Percentiles rank a stretch among this genome's conserved stretches.
phyloP scores from a whole-genome alignment of 148 eudicot species.

The Chenopodium album region DNA sequence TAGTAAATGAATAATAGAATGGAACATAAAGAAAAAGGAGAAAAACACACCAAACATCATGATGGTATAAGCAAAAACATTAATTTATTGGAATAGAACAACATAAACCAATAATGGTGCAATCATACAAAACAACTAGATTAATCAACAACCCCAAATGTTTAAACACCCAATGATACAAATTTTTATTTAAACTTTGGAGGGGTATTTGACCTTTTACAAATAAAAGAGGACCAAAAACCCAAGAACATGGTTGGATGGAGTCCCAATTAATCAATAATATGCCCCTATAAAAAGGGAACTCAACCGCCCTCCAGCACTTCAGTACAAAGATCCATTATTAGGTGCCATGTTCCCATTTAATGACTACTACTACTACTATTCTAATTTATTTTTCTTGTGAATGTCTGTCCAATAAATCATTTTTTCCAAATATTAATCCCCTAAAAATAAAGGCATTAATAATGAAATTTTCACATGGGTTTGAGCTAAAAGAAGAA shows the following conservation, averaged over 20 bases:
- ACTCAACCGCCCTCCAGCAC: slow-evolving; percentile 21
- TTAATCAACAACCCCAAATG: slow-evolving; percentile 11
- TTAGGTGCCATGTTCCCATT: slow-evolving; percentile 31
- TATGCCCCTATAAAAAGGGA: slow-evolving; percentile 15
- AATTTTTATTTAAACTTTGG: neutral
- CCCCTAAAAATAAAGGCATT: slow-evolving; percentile 4
- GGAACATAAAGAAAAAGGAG: neutral
- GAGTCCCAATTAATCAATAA: slow-evolving; percentile 2
- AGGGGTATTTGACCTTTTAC: slow-evolving; percentile 11
- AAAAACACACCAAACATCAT: slow-evolving; percentile 5
- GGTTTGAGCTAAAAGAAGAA: slow-evolving; percentile 12
- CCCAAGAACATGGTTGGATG: slow-evolving; percentile 1
- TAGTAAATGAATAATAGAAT: neutral
- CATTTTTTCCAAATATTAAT: neutral
- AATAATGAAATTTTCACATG: slow-evolving; percentile 26
- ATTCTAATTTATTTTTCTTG: slow-evolving; percentile 1
- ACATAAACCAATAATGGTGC: slow-evolving; percentile 11
- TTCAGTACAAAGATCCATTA: slow-evolving; percentile 29
- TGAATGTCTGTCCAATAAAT: slow-evolving; percentile 20
- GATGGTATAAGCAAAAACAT: slow-evolving; percentile 1
- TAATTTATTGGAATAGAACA: neutral
- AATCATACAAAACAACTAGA: slow-evolving; percentile 21
- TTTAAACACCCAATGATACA: slow-evolving; percentile 3
- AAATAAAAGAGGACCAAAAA: neutral
- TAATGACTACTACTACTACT: slow-evolving; percentile 8